Evolutionary conservation across 1,139 yeast genomes (phyloP), one percentile per base, ranked within the genome.

Genomic region (Pichia sp.): DNA sequence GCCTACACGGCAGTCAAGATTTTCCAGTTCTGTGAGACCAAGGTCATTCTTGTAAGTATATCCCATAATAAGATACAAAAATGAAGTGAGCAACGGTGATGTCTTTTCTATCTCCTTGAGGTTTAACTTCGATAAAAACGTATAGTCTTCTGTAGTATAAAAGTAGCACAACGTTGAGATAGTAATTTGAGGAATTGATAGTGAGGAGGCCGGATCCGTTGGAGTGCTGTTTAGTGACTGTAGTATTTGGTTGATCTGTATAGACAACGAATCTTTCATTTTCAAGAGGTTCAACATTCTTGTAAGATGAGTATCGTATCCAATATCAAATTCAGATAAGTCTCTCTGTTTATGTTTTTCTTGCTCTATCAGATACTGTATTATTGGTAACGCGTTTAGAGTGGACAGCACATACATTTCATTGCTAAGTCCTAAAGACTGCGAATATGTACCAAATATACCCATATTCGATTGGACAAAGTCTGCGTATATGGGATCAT

Each of bases 31-130:
- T 2, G 57, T 44, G 4, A 55, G 31, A 4, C 54, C 45, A 13
- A 52, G 51, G 49, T 57, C 56, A 8, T 32, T 36, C 15, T 46
- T 54, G 41, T 52, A 54, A 2, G 59, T 55, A 43, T 59, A 50
- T 4, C 62, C 64, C 30, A 52, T 52, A 23, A 63, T 59, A 19
- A 60, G 62, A 49, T 62, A 66, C 3, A 62, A 29, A 8, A 65
- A 45, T 0, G 70, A 60, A 3, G 61, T 42, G 8, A 66, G 49
- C 40, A 65, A 46, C 3, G 70, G 70, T 1, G 68, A 43, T 8
- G 34, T 5, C n/a, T 34, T 8, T n/a, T n/a, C n/a, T 40, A 48
- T 34, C 29, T 16, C 42, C 11, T 19, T 8, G 11, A 47, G 15
- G 29, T 34, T 8, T 34, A 47, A 2, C 8, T 34, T 29, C 5